phyloP scores from a whole-genome alignment of 192 early-diverging fungal species.

The Coemansia sp. region DNA sequence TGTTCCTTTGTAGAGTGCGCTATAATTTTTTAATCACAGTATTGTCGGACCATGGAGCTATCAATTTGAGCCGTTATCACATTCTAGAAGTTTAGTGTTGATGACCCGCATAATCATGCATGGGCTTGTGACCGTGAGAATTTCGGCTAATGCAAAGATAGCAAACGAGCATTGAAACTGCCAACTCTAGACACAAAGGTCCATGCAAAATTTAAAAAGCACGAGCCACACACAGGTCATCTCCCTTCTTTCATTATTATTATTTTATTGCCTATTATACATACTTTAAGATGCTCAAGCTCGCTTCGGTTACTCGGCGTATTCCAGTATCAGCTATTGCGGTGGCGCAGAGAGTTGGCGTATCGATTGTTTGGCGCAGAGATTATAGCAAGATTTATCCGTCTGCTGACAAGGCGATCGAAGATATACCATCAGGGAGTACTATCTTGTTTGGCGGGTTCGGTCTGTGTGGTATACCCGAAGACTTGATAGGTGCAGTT shows the following conservation, averaged over 20 bases:
- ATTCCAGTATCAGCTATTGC: neutral
- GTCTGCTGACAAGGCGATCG: constrained; percentile 65
- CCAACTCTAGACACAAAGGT: neutral
- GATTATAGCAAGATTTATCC: constrained; percentile 59
- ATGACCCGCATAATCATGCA: constrained; percentile 4
- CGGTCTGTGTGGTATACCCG: constrained; percentile 77
- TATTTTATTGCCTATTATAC: neutral
- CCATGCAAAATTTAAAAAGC: constrained; percentile 1
- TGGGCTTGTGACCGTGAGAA: constrained; percentile 19
- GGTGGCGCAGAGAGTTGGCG: neutral
- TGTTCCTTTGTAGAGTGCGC: neutral
- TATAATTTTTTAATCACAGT: neutral
- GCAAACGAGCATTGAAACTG: neutral
- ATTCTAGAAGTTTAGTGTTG: neutral
- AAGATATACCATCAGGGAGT: constrained; percentile 61
- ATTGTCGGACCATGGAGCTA: neutral
- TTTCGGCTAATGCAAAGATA: neutral
- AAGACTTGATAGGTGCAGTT: constrained; percentile 62
- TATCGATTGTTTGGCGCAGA: neutral
- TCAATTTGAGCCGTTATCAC: neutral
- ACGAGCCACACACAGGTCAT: neutral
- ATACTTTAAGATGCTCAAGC: neutral
- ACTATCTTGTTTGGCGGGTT: constrained; percentile 75
- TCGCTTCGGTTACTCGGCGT: neutral
- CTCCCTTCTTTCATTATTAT: neutral